Evolutionary conservation across 2,329 filamentous ascomycete genomes (phyloP).

Genomic region (Metarhizium rileyi): DNA sequence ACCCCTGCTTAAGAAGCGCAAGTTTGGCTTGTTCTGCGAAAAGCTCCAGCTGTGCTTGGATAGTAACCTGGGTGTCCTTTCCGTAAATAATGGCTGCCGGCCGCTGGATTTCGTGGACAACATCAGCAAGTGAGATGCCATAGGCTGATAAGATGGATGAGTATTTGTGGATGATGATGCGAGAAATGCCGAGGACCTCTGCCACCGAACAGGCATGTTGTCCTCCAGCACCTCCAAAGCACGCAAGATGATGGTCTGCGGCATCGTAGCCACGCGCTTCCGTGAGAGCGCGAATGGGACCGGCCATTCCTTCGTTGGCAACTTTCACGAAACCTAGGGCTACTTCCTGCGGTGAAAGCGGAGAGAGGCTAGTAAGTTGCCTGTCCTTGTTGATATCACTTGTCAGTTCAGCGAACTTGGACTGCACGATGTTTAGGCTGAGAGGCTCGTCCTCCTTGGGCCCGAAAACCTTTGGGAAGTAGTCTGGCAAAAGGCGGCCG

Average conservation of each 20-base stretch:
- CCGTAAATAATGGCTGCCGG: constrained; percentile 23
- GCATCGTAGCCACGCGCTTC: constrained; percentile 24
- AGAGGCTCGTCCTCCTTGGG: constrained; percentile 17
- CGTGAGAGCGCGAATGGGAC: constrained; percentile 23
- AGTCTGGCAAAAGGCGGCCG: constrained; percentile 48
- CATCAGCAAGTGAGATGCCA: constrained; percentile 33
- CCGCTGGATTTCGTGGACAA: constrained; percentile 31
- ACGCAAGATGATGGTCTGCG: constrained; percentile 22
- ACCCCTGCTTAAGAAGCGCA: constrained; percentile 19
- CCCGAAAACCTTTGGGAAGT: constrained; percentile 54
- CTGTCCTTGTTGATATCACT: constrained; percentile 29
- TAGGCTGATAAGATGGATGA: constrained; percentile 36
- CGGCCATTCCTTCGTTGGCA: constrained; percentile 24
- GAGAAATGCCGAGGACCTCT: constrained; percentile 28
- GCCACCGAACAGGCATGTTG: constrained; percentile 35
- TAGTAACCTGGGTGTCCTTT: constrained; percentile 7
- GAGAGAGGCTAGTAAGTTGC: constrained; percentile 13
- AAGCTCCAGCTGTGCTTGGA: constrained; percentile 14
- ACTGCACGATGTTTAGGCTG: constrained; percentile 27
- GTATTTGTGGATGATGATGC: constrained; percentile 32
- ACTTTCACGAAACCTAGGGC: constrained; percentile 24
- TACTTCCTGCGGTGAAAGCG: constrained; percentile 25
- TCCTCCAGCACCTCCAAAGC: constrained; percentile 28
- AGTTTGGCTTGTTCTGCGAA: constrained; percentile 14
- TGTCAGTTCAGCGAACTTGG: constrained; percentile 31